phyloP scores from a whole-genome alignment of 2,329 filamentous ascomycete species.

The Dactylellina sp. region DNA sequence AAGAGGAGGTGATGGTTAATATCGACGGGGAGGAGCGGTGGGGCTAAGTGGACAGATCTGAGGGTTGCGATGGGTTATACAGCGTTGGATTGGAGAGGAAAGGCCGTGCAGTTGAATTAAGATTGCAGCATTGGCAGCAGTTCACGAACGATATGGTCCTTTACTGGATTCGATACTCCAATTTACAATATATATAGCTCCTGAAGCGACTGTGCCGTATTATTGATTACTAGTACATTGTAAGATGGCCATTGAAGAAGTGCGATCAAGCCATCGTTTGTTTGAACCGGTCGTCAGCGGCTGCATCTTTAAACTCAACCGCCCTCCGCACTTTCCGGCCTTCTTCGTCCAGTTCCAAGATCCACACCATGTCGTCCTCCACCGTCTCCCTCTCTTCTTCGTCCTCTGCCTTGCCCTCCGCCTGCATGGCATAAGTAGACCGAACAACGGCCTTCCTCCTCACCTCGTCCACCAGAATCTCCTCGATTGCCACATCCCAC shows the following conservation, averaged over 20 bases:
- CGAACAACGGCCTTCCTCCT: conserved; percentile 13
- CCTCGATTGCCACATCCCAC: conserved; percentile 23
- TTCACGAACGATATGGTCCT: too few species aligned
- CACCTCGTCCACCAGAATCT: conserved; percentile 21
- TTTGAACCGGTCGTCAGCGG: conserved; percentile 1
- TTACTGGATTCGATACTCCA: too few species aligned
- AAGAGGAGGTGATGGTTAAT: neutral
- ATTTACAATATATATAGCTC: too few species aligned
- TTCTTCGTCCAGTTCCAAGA: conserved; percentile 15
- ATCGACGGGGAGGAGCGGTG: neutral
- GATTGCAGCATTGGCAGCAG: too few species aligned
- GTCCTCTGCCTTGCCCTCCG: conserved; percentile 6
- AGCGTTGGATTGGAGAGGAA: too few species aligned
- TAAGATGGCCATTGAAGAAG: too few species aligned
- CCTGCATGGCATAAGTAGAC: conserved; percentile 18
- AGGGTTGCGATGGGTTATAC: too few species aligned
- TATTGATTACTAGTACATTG: too few species aligned
- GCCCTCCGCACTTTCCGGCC: conserved; percentile 11
- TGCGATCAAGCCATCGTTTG: conserved; percentile 6
- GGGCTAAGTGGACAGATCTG: too few species aligned
- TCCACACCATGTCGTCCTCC: conserved; percentile 16
- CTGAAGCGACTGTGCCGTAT: too few species aligned
- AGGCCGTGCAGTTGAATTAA: too few species aligned
- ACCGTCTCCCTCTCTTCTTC: conserved; percentile 3
- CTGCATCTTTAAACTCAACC: conserved; percentile 3